Percentiles rank a stretch among this genome's conserved stretches.
These are phyloP conservation scores for Dioszegia crocea DNA, from an alignment of 768 basidiomycete genomes.

Conservation along the genomic window DNA sequence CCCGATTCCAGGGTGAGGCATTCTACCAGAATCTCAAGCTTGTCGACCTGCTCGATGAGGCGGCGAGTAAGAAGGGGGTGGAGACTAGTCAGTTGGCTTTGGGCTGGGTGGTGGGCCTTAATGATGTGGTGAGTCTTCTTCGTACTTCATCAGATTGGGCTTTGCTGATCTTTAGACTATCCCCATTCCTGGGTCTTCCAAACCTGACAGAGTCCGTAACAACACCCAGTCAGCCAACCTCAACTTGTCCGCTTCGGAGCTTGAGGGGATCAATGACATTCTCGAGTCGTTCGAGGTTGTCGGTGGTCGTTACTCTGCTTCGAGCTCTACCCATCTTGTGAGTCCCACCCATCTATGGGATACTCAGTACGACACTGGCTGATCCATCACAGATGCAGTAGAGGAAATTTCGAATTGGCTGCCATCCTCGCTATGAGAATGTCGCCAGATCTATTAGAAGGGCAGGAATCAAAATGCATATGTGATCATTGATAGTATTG, in stretches of 20 bases:
- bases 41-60: conserved; percentile 52
- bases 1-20: conserved; percentile 55
- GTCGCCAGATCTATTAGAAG: no score
- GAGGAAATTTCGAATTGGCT: no score
- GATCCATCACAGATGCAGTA: conserved; percentile 4
- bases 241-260: conserved; percentile 52
- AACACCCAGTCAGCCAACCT: conserved; percentile 55
- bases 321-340: neutral
- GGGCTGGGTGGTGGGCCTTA: conserved; percentile 50
- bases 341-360: neutral
- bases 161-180: conserved; percentile 49
- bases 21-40: conserved; percentile 53
- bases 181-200: conserved; percentile 55
- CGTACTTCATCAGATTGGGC: neutral
- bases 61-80: conserved; percentile 54
- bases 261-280: conserved; percentile 52
- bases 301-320: conserved; percentile 29
- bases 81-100: conserved; percentile 52
- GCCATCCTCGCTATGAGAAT: no score
- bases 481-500: no score
- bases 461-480: no score
- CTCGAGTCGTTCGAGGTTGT: conserved; percentile 26
- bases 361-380: neutral
- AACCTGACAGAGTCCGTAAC: conserved; percentile 54
- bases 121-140: conserved; percentile 29